Evolutionary conservation across 495 filamentous ascomycete genomes (phyloP), one percentile per base, ranked within the genome.

Genomic region (Hyaloscypha variabilis): DNA sequence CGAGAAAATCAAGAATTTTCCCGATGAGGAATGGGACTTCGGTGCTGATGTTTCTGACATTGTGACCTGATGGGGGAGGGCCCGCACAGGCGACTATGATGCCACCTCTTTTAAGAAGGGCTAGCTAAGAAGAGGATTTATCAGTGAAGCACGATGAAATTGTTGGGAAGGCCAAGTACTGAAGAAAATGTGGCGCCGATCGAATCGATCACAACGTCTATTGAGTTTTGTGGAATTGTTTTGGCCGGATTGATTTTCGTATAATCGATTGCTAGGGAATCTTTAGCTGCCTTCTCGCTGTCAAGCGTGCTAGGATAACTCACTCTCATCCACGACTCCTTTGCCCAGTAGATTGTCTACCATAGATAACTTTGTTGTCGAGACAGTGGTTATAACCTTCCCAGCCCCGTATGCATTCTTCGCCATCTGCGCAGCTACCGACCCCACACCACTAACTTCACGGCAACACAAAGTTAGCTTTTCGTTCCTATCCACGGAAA

Each of bases 191-290:
- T 36, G 68, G 58, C 56, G 29, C 72, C 78, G 65, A 77, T 71
- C 73, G 83, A 84, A 67, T 85, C 84, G 46, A 80, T 78, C 24
- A 85, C 72, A 62, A 84, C 77, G 65, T 87, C 84, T 8, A 85
- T 76, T 13, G 73, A 78, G 21, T 76, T 78, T 0, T 73, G 62
- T 0, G 73, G 77, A 5, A 86, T 77, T 17, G 49, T 73, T 8
- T 75, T 62, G 26, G 74, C 72, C 6, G 83, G 76, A 30, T 81
- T 73, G 8, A 61, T 57, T 64, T 73, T 78, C 58, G 66, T 78
- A 65, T 86, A 86, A 62, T 85, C 82, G 60, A 86, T 71, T 30
- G 81, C 74, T 62, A 26, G 8, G n/a, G 8, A 52, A 11, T 60
- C 19, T 42, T 60, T 25, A 60, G 58, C 8, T 42, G 23, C 31